These are phyloP conservation scores for Kitagawia praeruptora DNA, from an alignment of 129 eudicot species.

Conservation along the genomic window DNA sequence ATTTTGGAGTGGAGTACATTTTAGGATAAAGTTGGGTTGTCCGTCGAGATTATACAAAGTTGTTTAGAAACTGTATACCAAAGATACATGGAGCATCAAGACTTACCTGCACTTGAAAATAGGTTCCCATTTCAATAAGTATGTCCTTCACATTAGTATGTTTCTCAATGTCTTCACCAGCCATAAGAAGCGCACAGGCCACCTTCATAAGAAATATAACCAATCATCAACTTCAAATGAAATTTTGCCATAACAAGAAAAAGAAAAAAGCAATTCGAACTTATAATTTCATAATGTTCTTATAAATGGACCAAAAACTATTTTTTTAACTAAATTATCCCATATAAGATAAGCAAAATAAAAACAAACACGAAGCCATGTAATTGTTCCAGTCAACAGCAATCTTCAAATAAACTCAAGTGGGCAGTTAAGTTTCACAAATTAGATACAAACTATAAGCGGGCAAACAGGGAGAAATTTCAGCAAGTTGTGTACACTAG, in stretches of 20 bases:
- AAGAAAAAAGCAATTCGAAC: not conserved
- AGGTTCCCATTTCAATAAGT: conserved; percentile 84
- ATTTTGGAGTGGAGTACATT: not conserved
- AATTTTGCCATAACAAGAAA: conserved; percentile 4
- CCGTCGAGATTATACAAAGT: not conserved
- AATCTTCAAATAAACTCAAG: not conserved
- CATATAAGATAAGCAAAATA: not conserved
- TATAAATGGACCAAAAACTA: not conserved
- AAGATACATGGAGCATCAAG: not conserved
- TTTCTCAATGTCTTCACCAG: conserved; percentile 69
- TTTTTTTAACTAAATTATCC: not conserved
- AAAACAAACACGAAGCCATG: not conserved
- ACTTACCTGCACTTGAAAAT: conserved; percentile 83
- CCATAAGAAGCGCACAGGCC: conserved; percentile 77
- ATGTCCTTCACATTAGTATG: conserved; percentile 62
- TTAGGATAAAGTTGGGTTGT: not conserved
- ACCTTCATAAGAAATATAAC: conserved; percentile 37
- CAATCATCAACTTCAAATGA: conserved; percentile 1
- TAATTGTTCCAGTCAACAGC: not conserved
- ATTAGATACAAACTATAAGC: not conserved
- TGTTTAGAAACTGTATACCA: not conserved
- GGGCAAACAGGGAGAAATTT: not conserved
- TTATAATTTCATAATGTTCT: not conserved
- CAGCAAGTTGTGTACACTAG: not conserved
- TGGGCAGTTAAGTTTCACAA: not conserved